phyloP scores from a whole-genome alignment of 257 asterid genomes.

The Solanum bukasovii region DNA sequence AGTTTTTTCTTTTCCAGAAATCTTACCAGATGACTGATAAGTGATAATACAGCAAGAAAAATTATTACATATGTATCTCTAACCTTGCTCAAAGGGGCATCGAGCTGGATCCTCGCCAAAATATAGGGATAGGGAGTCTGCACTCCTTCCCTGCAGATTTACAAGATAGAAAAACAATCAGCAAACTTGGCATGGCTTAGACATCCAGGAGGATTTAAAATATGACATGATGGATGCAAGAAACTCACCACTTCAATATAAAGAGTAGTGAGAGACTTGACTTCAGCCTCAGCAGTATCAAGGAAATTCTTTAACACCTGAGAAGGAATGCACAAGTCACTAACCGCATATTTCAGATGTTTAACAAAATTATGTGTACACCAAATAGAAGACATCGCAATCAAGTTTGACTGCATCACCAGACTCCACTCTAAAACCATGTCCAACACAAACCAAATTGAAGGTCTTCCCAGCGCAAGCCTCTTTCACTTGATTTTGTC shows the following conservation, averaged over 20 bases:
- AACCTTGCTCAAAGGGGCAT: constrained; percentile 98
- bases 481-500: neutral
- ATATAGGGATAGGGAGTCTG: constrained; percentile 84
- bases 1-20: neutral
- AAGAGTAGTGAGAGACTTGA: constrained; percentile 77
- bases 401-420: neutral
- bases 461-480: neutral
- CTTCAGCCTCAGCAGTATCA: constrained; percentile 87
- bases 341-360: constrained; percentile 1
- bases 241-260: constrained; percentile 91
- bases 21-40: neutral
- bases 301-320: constrained; percentile 86
- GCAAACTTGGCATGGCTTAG: neutral
- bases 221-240: neutral
- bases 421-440: neutral
- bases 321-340: constrained; percentile 12
- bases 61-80: neutral
- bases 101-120: constrained; percentile 99
- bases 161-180: neutral
- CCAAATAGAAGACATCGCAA: neutral
- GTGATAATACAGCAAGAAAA: neutral
- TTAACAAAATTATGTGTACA: neutral
- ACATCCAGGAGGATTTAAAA: neutral
- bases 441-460: neutral
- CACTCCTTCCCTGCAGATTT: constrained; percentile 81